Conservation (phyloP, 495 filamentous ascomycete species). For the Talaromyces wortmannii region DNA sequence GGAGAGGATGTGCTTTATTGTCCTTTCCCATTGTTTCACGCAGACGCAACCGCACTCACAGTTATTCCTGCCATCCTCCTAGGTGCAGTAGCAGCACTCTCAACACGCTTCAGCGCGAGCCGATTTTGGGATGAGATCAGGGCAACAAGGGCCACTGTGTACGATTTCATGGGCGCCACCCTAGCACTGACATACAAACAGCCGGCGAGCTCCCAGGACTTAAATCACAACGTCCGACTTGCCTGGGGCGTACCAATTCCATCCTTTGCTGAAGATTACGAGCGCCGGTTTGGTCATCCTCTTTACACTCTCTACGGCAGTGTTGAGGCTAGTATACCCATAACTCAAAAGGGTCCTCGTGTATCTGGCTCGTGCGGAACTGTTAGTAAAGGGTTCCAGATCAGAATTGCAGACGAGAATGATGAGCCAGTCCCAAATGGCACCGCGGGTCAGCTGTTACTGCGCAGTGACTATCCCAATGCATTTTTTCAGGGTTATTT, state of each 20-base stretch:
- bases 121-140: constrained; percentile 3
- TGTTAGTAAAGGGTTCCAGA: not conserved
- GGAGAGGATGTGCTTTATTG: constrained; percentile 1
- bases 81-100: constrained; percentile 1
- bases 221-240: constrained; percentile 2
- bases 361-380: constrained; percentile 1
- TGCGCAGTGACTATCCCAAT: constrained; percentile 1
- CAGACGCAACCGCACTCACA: constrained; percentile 6
- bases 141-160: not conserved
- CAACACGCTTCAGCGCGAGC: not conserved
- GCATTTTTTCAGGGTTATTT: constrained; percentile 3
- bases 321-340: constrained; percentile 1
- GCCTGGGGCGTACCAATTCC: constrained; percentile 1
- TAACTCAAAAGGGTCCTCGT: not conserved
- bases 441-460: not conserved
- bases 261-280: constrained; percentile 4
- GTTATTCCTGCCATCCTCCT: constrained; percentile 2
- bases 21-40: constrained; percentile 1
- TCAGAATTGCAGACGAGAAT: constrained; percentile 4
- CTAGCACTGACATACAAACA: constrained; percentile 1
- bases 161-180: constrained; percentile 3
- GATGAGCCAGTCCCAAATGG: constrained; percentile 1
- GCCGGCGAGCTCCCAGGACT: not conserved
- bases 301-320: constrained; percentile 1
- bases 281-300: constrained; percentile 2